phyloP scores from a whole-genome alignment of 768 basidiomycete genomes.

The Russula sp. region DNA sequence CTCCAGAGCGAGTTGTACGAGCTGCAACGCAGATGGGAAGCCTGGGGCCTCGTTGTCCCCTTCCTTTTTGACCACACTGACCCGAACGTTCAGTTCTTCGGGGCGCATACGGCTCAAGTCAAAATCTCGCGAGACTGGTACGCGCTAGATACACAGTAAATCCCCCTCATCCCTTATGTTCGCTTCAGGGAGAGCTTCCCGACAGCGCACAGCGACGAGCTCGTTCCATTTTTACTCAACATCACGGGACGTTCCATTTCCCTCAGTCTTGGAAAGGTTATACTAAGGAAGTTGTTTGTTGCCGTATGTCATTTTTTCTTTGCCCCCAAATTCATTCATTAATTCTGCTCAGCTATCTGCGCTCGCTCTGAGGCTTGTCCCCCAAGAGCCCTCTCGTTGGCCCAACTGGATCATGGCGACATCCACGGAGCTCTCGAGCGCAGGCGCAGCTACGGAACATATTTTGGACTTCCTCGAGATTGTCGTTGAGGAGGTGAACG shows the following conservation, averaged over 20 bases:
- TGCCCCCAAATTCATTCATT: conserved; percentile 11
- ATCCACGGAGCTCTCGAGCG: conserved; percentile 57
- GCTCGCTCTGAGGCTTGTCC: conserved; percentile 67
- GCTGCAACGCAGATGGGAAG: conserved; percentile 70
- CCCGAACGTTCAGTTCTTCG: conserved; percentile 89
- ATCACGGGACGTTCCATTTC: conserved; percentile 64
- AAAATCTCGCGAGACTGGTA: conserved; percentile 94
- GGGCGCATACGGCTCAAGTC: conserved; percentile 89
- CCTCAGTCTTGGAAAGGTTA: conserved; percentile 59
- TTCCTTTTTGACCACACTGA: conserved; percentile 63
- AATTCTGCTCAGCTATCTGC: conserved; percentile 35
- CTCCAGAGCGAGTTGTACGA: conserved; percentile 73
- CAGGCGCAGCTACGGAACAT: conserved; percentile 56
- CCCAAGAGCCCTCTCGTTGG: conserved; percentile 59
- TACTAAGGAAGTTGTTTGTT: conserved; percentile 84
- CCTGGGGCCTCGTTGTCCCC: conserved; percentile 82
- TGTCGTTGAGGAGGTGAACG: conserved; percentile 76
- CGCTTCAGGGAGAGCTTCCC: conserved; percentile 72
- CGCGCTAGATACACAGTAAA: background rate
- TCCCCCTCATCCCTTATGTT: background rate
- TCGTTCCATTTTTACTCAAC: conserved; percentile 67
- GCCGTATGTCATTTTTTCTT: conserved; percentile 52
- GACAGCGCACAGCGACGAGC: conserved; percentile 49
- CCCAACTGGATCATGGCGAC: conserved; percentile 72
- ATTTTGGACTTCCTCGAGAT: conserved; percentile 78